Percentiles rank a stretch among this genome's conserved stretches.
Conservation (phyloP, 2,329 filamentous ascomycete species). For the Botrytis elliptica region DNA sequence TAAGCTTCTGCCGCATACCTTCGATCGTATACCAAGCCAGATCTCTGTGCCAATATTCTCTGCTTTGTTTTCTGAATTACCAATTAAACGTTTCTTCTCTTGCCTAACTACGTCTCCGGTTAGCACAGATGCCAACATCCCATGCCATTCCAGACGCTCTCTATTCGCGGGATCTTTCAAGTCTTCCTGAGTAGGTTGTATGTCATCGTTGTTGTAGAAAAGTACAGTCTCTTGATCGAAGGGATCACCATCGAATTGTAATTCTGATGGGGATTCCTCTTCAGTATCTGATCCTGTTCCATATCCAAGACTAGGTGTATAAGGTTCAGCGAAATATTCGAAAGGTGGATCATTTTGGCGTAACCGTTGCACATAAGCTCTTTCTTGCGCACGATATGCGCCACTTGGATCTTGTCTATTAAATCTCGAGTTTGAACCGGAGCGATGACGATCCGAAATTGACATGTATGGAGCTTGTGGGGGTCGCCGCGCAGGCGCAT, state of each 20-base stretch:
- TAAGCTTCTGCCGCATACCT: constrained; percentile 77
- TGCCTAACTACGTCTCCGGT: constrained; percentile 97
- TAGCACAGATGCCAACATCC: constrained; percentile 92
- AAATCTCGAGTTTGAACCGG: constrained; percentile 54
- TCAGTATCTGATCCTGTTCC: constrained; percentile 77
- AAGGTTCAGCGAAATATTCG: constrained; percentile 54
- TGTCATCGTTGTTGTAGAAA: constrained; percentile 87
- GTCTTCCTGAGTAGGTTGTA: constrained; percentile 86
- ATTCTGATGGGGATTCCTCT: constrained; percentile 85
- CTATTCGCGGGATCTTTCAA: constrained; percentile 82
- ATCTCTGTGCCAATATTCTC: constrained; percentile 71
- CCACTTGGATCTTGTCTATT: constrained; percentile 65
- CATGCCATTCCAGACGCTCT: constrained; percentile 94
- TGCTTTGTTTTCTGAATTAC: constrained; percentile 61
- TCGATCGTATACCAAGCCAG: constrained; percentile 85
- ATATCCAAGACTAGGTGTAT: constrained; percentile 66
- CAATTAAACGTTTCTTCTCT: constrained; percentile 93
- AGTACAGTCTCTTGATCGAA: constrained; percentile 92
- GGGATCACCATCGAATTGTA: constrained; percentile 75
- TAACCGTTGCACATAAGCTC: constrained; percentile 90
- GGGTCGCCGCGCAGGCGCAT: constrained; percentile 63
- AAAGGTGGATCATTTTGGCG: constrained; percentile 65
- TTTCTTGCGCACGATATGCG: constrained; percentile 81
- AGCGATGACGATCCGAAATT: constrained; percentile 49
- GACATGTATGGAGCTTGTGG: constrained; percentile 47